Percentiles rank a stretch among this genome's conserved stretches.
These are phyloP conservation scores for Jackrogersella minutella DNA, from an alignment of 495 filamentous ascomycete genomes.

Conservation along the genomic window DNA sequence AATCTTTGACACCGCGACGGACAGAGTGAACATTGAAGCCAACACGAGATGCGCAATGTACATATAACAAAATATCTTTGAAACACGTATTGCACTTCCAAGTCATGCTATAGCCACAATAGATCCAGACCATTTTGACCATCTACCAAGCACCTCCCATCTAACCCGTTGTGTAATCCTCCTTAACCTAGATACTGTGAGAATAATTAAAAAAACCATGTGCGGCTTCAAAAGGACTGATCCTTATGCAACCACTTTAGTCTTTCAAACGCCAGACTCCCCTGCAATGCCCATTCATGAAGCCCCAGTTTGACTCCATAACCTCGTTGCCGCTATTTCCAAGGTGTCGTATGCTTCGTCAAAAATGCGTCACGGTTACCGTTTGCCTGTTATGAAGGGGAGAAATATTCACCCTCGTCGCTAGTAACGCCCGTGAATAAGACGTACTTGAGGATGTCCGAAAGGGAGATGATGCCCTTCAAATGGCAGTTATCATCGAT, in stretches of 20 bases:
- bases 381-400: slow-evolving; percentile 33
- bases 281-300: slow-evolving; percentile 39
- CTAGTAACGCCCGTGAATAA: slow-evolving; percentile 88
- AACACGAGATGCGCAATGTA: neutral
- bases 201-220: slow-evolving; percentile 27
- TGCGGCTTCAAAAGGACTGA: slow-evolving; percentile 23
- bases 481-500: slow-evolving; percentile 88
- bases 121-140: slow-evolving; percentile 28
- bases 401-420: slow-evolving; percentile 66
- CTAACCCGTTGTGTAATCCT: slow-evolving; percentile 21
- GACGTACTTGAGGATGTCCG: slow-evolving; percentile 95
- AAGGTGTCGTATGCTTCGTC: slow-evolving; percentile 35
- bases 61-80: neutral
- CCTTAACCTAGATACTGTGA: slow-evolving; percentile 16
- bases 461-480: slow-evolving; percentile 89
- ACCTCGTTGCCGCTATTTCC: slow-evolving; percentile 33
- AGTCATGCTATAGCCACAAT: slow-evolving; percentile 4
- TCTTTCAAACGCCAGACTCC: slow-evolving; percentile 48
- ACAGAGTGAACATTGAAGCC: neutral
- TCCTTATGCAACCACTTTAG: slow-evolving; percentile 34
- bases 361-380: slow-evolving; percentile 20
- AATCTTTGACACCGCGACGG: neutral
- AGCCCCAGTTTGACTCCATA: slow-evolving; percentile 7
- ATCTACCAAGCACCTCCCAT: slow-evolving; percentile 13
- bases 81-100: slow-evolving; percentile 7